Evolutionary conservation across 176 grass and related monocot species (phyloP), one percentile per base, ranked within the genome.

Genomic region (Bolboschoenus planiculmis): DNA sequence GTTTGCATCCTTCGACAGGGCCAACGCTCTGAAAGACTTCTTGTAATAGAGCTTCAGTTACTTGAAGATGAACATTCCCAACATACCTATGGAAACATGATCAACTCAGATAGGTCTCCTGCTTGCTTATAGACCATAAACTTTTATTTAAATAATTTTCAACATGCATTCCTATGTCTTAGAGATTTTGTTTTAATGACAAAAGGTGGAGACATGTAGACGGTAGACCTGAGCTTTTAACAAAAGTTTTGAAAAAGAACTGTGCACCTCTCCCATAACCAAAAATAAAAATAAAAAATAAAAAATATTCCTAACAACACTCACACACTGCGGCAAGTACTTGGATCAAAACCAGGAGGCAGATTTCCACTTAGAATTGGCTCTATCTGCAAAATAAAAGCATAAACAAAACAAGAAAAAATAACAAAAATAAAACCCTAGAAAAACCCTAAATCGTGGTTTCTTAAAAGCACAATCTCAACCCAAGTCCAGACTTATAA

Each of bases 301-400:
- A 40, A 8, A 83, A 89, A 70, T 47, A 85, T 83, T 77, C 63
- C 61, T 82, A 27, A 81, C 34, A 63, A 83, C 80, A 93, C 96
- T 99, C 92, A 95, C 96, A 99, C 96, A 53, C 92, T 95, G 92
- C 91, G 86, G 91, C 96, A 95, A 90, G 90, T 87, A 87, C 87
- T 95, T 85, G 92, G 90, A 93, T 99, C 93, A 90, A 99, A 99
- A 37, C 96, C 96, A 83, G 96, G 93, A 89, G 96, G 93, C 83
- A 99, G 83, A 86, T 95, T 99, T 81, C 96, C 96, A 84, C 96
- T 99, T 89, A 91, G 86, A 60, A 99, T 85, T 14, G 96, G 91
- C 77, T 95, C 96, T 84, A 99, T 91, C 96, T 99, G 92, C 86
- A 90, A 87, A 80, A 88, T 67, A 86, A 34, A 86, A 36, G 59